A percentile compares a stretch with the other conserved stretches of the same genome.
Evolutionary conservation across 768 basidiomycete genomes (phyloP).

Genomic region (Lactarius sanguifluus): DNA sequence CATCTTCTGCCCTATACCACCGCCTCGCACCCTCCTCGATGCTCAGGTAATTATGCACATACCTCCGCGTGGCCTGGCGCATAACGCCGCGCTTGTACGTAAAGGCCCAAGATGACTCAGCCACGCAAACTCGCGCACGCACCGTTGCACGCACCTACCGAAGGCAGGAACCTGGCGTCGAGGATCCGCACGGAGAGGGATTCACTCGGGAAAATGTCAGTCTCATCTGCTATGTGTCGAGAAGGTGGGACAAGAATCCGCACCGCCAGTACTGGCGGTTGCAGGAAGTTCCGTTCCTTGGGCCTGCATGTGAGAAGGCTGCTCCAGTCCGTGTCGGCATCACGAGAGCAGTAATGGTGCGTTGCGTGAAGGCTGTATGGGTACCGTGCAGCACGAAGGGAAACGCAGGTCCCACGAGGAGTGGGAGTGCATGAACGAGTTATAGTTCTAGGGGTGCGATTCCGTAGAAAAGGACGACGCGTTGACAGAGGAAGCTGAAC

Average conservation of each 20-base stretch:
- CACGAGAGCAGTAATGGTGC: conserved; percentile 44
- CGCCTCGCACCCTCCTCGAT: background rate
- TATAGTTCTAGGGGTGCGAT: conserved; percentile 29
- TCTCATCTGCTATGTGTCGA: conserved; percentile 70
- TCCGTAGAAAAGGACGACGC: conserved; percentile 85
- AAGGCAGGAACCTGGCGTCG: conserved; percentile 47
- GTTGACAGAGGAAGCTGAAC: conserved; percentile 81
- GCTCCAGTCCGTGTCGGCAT: conserved; percentile 66
- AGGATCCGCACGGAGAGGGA: conserved; percentile 59
- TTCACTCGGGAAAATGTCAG: conserved; percentile 39
- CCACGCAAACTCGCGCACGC: too few species aligned
- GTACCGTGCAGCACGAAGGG: conserved; percentile 52
- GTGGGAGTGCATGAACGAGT: conserved; percentile 65
- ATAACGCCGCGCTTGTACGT: too few species aligned
- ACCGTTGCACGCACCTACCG: conserved; percentile 30
- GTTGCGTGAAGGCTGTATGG: conserved; percentile 31
- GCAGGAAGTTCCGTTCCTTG: conserved; percentile 91
- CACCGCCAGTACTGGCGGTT: conserved; percentile 71
- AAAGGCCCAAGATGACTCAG: too few species aligned
- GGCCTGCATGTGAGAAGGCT: conserved; percentile 78
- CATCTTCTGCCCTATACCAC: too few species aligned
- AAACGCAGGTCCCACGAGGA: conserved; percentile 69
- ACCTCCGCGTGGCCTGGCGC: too few species aligned
- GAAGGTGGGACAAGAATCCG: conserved; percentile 77
- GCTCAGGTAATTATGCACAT: too few species aligned